Evolutionary conservation across 2,329 filamentous ascomycete genomes (phyloP), one percentile per base, ranked within the genome.

Genomic region (Drechslerella dactyloides): DNA sequence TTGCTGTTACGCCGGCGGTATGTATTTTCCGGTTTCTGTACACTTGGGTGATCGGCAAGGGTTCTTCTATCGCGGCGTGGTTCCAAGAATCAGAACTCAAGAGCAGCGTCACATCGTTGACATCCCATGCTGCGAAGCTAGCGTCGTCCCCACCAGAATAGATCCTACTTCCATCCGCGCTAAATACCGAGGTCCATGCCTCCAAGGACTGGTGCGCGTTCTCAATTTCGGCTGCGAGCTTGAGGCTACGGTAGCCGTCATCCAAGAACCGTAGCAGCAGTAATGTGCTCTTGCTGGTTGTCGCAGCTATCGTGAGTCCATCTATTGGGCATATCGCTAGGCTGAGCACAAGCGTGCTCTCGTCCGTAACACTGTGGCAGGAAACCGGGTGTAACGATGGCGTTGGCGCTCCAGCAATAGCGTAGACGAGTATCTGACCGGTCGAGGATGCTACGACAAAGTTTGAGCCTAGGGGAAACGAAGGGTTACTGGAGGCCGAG

Each of bases 141-240:
- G 27, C 55, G 13, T 73, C 69, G 24, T 73, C 69, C 24, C 69
- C 69, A 27, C 69, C 69, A n/a, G 69, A 60, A 46, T 68, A 73
- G 21, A 73, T 21, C 1, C 13, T 55, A 7, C 50, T 62, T 2
- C 63, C 58, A 52, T 72, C 56, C 13, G n/a, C 13, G 21, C 50
- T 60, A 37, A 73, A 68, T 23, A 54, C 52, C 17, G 61, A 62
- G 7, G 57, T 66, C 69, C 69, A 73, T 23, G 69, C 62, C 35
- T 73, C 69, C 51, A 73, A 27, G 1, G n/a, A 23, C 21, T 56
- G 53, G 23, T 73, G 69, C 0, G 33, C 60, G 23, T 65, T 44
- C 5, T 44, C 30, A 15, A 65, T 40, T 33, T 65, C 56, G 23
- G 60, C 19, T 7, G 68, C 21, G 6, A n/a, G 11, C 44, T 63